Conservation (phyloP, 345 rosid species). For the Hibiscus trionum region DNA sequence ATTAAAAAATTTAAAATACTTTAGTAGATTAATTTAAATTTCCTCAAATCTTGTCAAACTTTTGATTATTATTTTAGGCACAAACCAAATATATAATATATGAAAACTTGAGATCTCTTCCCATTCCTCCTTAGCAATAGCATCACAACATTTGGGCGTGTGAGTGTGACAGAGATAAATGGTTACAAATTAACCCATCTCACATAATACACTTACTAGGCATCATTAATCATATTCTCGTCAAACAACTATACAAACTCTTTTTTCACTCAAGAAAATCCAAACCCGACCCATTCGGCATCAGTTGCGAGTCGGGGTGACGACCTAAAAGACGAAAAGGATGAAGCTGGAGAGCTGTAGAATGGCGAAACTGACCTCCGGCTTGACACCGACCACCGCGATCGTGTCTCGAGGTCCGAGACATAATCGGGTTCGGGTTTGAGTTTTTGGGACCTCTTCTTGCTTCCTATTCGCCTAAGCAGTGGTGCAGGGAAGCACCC, state of each 20-base stretch:
- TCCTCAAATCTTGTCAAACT: no score
- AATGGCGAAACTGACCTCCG: slow-evolving; percentile 50
- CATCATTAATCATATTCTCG: neutral
- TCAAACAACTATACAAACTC: neutral
- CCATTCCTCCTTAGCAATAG: neutral
- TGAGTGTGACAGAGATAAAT: neutral
- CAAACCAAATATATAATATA: no score
- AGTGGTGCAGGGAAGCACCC: slow-evolving; percentile 73
- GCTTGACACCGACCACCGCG: slow-evolving; percentile 54
- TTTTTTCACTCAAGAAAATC: slow-evolving; percentile 39
- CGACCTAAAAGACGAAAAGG: slow-evolving; percentile 50
- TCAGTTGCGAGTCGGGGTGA: slow-evolving; percentile 50
- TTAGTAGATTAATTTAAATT: no score
- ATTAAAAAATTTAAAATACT: no score
- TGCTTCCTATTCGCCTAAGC: slow-evolving; percentile 35
- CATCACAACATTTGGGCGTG: neutral
- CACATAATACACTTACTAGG: neutral
- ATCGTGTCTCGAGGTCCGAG: slow-evolving; percentile 38
- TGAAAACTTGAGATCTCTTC: neutral
- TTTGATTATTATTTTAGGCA: no score
- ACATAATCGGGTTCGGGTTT: slow-evolving; percentile 29
- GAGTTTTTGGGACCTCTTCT: slow-evolving; percentile 17
- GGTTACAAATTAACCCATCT: neutral
- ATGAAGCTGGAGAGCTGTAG: slow-evolving; percentile 48
- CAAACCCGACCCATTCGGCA: slow-evolving; percentile 68